Base-by-base conservation (phyloP, 192 early-diverging fungal genomes). In the Coemansia sp. region DNA sequence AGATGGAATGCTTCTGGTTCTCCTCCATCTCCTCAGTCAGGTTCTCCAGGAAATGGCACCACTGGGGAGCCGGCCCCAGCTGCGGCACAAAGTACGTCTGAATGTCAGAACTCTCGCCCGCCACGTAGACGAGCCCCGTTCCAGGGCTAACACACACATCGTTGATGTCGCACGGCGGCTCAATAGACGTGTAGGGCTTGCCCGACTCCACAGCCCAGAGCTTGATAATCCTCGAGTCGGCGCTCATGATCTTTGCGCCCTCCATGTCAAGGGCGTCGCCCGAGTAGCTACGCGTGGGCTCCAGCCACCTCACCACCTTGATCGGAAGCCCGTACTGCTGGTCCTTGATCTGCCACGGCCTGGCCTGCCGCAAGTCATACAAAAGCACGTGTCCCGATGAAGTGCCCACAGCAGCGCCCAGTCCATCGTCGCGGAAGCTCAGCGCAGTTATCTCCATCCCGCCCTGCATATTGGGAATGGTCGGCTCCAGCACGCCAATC, bases 321-420 rank as follows among this genome's bases (percentile, higher is more conserved):
- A 99, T 97, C 28, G 94, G 93, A 70, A 91, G 88, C 16, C 95
- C 95, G 75, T 96, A 99, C 80, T 96, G 94, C 78, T 99, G 97
- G 85, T 99, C 97, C 84, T 97, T 97, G 69, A 94, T 85, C 50
- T 92, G 82, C 64, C 89, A 85, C 9, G 97, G 97, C 20, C 85
- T 78, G 56, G 85, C 86, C 70, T 88, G 86, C 45, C 97, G 88
- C 72, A 99, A 83, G 85, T 99, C 97, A 73, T 97, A 97, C 36
- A 96, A 83, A 34, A 97, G 72, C 18, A 94, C 90, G 50, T 96
- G 95, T 23, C 97, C 97, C 28, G 92, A 90, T 8, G 90, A 88
- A 6, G 95, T 97, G 48, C 97, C 97, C 1, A 94, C 89, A 11
- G 88, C 94, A 61, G 89, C 84, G 16, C 87, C 85, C 62, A 99